Conservation (phyloP, 176 grass and related monocot genomes). For the Microstegium vimineum region DNA sequence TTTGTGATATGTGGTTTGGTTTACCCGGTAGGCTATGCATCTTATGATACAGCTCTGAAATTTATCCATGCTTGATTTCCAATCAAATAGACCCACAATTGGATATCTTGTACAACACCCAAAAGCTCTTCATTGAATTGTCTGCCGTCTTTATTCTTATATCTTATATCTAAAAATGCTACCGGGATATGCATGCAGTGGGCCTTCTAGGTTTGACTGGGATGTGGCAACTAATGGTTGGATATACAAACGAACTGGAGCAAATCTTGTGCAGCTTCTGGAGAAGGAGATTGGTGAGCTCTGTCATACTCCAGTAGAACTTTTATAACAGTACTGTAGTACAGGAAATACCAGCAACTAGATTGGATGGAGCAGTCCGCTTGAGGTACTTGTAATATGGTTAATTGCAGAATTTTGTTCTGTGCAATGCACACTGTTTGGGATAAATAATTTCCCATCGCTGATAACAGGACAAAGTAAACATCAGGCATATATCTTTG, state of each 20-base stretch:
- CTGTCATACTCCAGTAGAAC: conserved; percentile 48
- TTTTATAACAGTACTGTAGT: conserved; percentile 33
- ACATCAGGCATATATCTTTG: neutral
- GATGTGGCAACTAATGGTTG: conserved; percentile 48
- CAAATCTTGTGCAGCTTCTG: conserved; percentile 54
- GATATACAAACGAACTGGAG: conserved; percentile 76
- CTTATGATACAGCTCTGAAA: neutral
- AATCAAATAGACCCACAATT: neutral
- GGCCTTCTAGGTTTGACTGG: conserved; percentile 82
- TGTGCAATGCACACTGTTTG: neutral
- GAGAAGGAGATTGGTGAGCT: conserved; percentile 60
- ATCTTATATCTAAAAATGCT: neutral
- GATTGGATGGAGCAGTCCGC: neutral
- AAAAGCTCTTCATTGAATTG: neutral
- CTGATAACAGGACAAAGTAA: neutral
- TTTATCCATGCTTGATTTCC: neutral
- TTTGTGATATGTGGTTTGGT: neutral
- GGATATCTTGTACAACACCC: neutral
- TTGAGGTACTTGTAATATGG: neutral
- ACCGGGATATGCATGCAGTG: conserved; percentile 40
- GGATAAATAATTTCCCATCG: neutral
- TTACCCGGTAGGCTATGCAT: neutral
- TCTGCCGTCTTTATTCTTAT: neutral
- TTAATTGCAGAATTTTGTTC: neutral
- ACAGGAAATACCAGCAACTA: neutral